Evolutionary conservation across 805 yeast genomes (phyloP).

Genomic region (Kockiozyma suomiensis): DNA sequence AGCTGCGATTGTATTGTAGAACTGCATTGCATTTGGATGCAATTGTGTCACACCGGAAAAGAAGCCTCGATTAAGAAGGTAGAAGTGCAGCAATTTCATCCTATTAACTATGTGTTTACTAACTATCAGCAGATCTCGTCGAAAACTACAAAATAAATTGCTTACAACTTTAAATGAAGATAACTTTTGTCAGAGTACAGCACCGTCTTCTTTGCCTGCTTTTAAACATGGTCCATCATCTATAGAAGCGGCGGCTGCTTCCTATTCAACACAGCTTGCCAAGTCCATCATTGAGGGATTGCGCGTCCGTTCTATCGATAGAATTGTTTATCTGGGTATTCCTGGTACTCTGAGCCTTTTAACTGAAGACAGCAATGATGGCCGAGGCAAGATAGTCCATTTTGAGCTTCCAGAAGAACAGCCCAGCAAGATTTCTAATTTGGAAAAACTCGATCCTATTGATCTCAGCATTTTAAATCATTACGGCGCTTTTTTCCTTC

Average conservation of each 20-base stretch:
- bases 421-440: constrained; percentile 18
- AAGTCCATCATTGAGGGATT: constrained; percentile 42
- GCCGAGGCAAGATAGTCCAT: constrained; percentile 48
- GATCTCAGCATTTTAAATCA: constrained; percentile 62
- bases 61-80: background rate
- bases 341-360: constrained; percentile 54
- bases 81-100: background rate
- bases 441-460: constrained; percentile 50
- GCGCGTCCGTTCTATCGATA: constrained; percentile 29
- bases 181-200: too few species aligned
- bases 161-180: too few species aligned
- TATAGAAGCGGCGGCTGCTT: constrained; percentile 22
- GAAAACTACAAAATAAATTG: too few species aligned
- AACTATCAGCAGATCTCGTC: too few species aligned
- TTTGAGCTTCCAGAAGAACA: constrained; percentile 35
- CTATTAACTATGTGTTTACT: too few species aligned
- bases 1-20: constrained; percentile 20
- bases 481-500: constrained; percentile 60
- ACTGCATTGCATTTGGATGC: constrained; percentile 38
- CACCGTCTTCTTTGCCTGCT: too few species aligned
- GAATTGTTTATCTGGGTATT: constrained; percentile 54
- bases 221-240: too few species aligned
- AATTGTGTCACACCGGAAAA: constrained; percentile 6
- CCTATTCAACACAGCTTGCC: constrained; percentile 43
- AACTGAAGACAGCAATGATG: constrained; percentile 47